Base-by-base conservation (phyloP, 345 rosid species). In the Eucalyptus lansdowneana region DNA sequence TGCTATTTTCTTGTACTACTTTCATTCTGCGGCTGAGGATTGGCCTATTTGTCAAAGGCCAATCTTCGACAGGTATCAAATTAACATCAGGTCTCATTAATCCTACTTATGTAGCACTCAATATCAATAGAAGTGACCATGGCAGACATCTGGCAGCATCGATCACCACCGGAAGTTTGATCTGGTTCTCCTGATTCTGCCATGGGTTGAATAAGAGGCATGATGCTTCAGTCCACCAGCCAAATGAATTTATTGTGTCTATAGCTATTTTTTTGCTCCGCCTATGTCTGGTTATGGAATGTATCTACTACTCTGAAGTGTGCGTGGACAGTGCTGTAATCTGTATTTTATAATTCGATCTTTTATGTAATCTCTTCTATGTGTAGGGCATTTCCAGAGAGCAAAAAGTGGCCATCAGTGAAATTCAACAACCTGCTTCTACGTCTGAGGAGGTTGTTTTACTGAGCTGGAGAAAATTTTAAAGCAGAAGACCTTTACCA, bases 401-500 rank as follows among this genome's bases (percentile, higher is more conserved):
- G 90, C 91, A 87, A 89, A 90, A 60, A 25, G 91, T 88, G 89
- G 93, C 92, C 69, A 65, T 72, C 40, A 89, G 80, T 88, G 91
- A 49, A 51, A 86, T 88, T 90, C 93, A 89, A 62, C 87, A 89
- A 72, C 91, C 89, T 45, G 86, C 83, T 91, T 88, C 86, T 87
- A 86, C 60, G 85, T 87, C 92, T 76, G 91, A 88, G 65, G 87
- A 60, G 91, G 90, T 67, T 95, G 93, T 90, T 88, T 93, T 40
- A 76, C 91, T 50, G 94, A 96, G 25, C 94, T 95, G 60, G 97
- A 95, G 93, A 88, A 91, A 80, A 91, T 94, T 80, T 90, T 98
- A 86, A 95, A 92, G 92, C 96, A 94, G 92, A 94, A 96, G 91
- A 96, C 95, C 29, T 98, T 96, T 91, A 94, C 98, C 69, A 96